phyloP scores from a whole-genome alignment of 768 basidiomycete species.

The Leccinum pellstonianum region DNA sequence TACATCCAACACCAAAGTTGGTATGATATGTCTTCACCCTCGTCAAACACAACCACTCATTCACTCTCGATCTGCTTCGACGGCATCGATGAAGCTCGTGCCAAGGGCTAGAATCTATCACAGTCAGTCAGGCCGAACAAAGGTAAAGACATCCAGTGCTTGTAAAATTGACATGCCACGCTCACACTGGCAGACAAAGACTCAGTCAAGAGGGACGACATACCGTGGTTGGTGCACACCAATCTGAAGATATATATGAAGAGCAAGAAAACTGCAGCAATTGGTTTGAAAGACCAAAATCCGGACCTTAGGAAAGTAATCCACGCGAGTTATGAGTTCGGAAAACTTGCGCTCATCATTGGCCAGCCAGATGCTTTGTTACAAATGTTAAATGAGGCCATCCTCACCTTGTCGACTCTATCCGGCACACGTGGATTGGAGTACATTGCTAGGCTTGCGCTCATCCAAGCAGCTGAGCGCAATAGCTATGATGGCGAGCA shows the following conservation, averaged over 20 bases:
- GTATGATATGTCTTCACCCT: not conserved
- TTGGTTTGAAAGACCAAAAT: not conserved
- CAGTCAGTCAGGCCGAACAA: not conserved
- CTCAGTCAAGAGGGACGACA: not conserved
- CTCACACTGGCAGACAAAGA: not conserved
- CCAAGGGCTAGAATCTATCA: too few species aligned
- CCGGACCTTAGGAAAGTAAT: not conserved
- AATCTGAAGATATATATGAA: not conserved
- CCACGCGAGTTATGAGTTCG: not conserved
- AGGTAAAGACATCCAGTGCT: too few species aligned
- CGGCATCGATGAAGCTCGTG: not conserved
- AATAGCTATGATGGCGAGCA: not conserved
- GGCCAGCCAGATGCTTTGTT: not conserved
- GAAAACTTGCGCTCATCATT: not conserved
- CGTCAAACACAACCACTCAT: not conserved
- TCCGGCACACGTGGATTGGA: not conserved
- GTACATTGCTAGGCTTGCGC: not conserved
- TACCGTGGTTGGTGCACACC: too few species aligned
- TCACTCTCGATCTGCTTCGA: not conserved
- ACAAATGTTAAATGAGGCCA: not conserved
- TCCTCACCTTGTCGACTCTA: not conserved
- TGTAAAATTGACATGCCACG: too few species aligned
- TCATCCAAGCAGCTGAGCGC: not conserved
- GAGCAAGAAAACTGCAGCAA: not conserved
- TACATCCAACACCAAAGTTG: too few species aligned